Conservation (phyloP, 1,284 basidiomycete species). For the Volvariella volvacea region DNA sequence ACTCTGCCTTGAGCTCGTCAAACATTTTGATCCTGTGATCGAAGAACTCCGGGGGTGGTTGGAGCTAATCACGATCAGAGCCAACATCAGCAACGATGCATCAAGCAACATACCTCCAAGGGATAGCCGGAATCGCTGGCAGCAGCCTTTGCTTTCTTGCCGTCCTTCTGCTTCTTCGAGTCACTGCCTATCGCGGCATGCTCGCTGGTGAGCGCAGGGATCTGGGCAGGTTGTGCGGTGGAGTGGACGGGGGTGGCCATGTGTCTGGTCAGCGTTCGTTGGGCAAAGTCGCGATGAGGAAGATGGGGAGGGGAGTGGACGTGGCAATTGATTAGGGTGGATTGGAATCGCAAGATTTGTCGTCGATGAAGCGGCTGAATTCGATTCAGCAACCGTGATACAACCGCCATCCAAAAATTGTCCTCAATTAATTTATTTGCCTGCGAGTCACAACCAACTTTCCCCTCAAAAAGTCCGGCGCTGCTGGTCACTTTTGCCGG, state of each 20-base stretch:
- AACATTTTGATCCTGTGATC: constrained; percentile 89
- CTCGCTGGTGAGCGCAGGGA: constrained; percentile 26
- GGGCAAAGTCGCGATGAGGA: constrained; percentile 10
- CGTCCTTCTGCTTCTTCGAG: constrained; percentile 32
- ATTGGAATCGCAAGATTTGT: constrained; percentile 11
- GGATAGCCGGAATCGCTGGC: constrained; percentile 41
- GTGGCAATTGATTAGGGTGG: constrained; percentile 22
- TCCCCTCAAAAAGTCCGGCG: not conserved
- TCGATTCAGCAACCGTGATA: constrained; percentile 25
- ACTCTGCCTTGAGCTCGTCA: constrained; percentile 82
- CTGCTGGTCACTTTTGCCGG: no score
- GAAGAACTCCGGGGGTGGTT: constrained; percentile 84
- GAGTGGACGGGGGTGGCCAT: constrained; percentile 35
- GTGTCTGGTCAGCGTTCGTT: constrained; percentile 15
- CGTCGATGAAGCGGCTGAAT: constrained; percentile 20
- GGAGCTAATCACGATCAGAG: constrained; percentile 42
- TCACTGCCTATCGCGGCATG: constrained; percentile 20
- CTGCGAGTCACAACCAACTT: not conserved
- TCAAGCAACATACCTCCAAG: constrained; percentile 45
- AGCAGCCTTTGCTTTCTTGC: constrained; percentile 45
- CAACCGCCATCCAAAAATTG: constrained; percentile 28
- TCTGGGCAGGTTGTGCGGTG: constrained; percentile 31
- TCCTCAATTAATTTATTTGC: constrained; percentile 4
- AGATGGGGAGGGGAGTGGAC: constrained; percentile 13
- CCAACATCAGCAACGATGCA: constrained; percentile 3